Percentiles rank a stretch among this genome's conserved stretches.
phyloP scores from a whole-genome alignment of 1,139 yeast genomes.

The Blastobotrys raffinosifermentans region DNA sequence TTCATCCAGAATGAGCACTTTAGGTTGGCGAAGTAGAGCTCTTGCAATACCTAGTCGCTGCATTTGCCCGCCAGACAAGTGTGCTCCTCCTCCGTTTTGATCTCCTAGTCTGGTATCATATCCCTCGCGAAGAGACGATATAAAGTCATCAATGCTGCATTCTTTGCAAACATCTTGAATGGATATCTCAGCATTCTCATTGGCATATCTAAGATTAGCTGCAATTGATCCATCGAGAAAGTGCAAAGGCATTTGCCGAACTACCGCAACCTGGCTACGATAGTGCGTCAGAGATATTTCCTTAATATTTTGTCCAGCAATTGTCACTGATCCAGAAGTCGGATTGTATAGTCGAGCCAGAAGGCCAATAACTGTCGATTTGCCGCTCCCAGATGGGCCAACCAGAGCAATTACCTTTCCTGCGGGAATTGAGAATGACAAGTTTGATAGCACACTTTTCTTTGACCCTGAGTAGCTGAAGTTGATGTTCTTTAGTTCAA shows the following conservation, averaged over 20 bases:
- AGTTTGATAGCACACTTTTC: conserved; percentile 14
- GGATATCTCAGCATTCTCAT: conserved; percentile 11
- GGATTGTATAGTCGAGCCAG: conserved; percentile 57
- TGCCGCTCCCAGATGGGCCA: conserved; percentile 90
- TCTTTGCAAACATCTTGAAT: conserved; percentile 22
- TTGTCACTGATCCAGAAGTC: conserved; percentile 51
- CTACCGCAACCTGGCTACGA: conserved; percentile 66
- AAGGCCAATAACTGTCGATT: conserved; percentile 70
- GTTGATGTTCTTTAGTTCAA: conserved; percentile 40
- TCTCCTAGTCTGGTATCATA: conserved; percentile 42
- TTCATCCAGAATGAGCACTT: conserved; percentile 60
- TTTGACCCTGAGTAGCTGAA: conserved; percentile 40
- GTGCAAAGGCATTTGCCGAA: conserved; percentile 73
- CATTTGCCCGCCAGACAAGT: conserved; percentile 75
- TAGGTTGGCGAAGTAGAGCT: conserved; percentile 57
- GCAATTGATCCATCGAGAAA: conserved; percentile 69
- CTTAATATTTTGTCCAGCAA: conserved; percentile 57
- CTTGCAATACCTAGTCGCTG: conserved; percentile 85
- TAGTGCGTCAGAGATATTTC: conserved; percentile 56
- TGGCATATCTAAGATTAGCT: conserved; percentile 71
- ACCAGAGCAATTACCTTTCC: conserved; percentile 77
- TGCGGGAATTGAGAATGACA: conserved; percentile 43
- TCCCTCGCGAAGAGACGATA: conserved; percentile 29
- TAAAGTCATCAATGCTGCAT: conserved; percentile 33
- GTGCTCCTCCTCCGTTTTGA: conserved; percentile 31